phyloP scores from a whole-genome alignment of 1,284 basidiomycete species.

The Ceratobasidium sp. region DNA sequence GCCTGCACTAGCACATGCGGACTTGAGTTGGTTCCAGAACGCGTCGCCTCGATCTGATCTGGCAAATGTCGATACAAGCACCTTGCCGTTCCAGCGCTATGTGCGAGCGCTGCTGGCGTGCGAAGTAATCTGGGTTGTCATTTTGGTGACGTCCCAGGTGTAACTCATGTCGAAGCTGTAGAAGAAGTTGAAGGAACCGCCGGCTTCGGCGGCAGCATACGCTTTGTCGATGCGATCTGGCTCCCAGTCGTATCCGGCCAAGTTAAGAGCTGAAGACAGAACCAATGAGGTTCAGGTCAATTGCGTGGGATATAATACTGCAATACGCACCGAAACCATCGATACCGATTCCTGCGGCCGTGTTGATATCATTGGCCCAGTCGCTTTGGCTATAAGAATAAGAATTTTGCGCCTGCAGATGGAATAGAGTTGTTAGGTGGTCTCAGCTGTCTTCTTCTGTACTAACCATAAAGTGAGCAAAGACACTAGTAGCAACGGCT shows the following conservation, averaged over 20 bases:
- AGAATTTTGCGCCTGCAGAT: slow-evolving; percentile 52
- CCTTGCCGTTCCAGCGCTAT: slow-evolving; percentile 53
- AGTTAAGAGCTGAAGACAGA: slow-evolving; percentile 16
- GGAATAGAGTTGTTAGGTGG: background rate
- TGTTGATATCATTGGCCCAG: slow-evolving; percentile 55
- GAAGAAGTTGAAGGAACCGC: slow-evolving; percentile 55
- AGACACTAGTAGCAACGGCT: slow-evolving; percentile 45
- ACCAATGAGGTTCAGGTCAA: background rate
- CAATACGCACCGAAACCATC: slow-evolving; percentile 54
- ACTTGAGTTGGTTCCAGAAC: slow-evolving; percentile 56
- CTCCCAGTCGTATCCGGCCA: slow-evolving; percentile 52
- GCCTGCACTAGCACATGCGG: slow-evolving; percentile 52
- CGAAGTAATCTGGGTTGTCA: slow-evolving; percentile 48
- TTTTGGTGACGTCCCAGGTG: slow-evolving; percentile 52
- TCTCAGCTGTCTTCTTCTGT: too few relatives aligned
- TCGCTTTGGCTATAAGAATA: slow-evolving; percentile 53
- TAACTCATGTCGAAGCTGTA: slow-evolving; percentile 57
- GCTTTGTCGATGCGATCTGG: slow-evolving; percentile 54
- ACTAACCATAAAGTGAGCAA: slow-evolving; percentile 53
- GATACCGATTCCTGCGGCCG: slow-evolving; percentile 55
- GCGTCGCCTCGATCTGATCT: slow-evolving; percentile 54
- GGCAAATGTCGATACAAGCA: slow-evolving; percentile 57
- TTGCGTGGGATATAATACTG: slow-evolving; percentile 50
- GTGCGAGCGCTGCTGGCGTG: slow-evolving; percentile 53
- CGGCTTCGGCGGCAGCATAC: slow-evolving; percentile 54